Conservation (phyloP, 2,329 filamentous ascomycete genomes). For the Gyromitra esculenta region DNA sequence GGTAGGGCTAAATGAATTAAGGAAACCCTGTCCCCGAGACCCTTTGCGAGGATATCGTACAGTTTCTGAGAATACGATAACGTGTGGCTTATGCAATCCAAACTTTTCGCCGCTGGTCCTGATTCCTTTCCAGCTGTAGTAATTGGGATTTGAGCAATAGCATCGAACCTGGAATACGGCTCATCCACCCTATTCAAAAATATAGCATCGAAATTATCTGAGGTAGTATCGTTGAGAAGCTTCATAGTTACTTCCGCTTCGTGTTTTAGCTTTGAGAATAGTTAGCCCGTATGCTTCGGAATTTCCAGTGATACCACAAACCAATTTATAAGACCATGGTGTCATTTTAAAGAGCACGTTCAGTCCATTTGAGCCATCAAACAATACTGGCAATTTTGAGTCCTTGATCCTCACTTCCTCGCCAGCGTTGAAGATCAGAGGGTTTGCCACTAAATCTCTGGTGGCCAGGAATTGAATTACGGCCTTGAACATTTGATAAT, state of each 20-base stretch:
- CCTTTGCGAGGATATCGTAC: slow-evolving; percentile 73
- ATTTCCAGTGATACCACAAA: slow-evolving; percentile 39
- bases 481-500: slow-evolving; percentile 94
- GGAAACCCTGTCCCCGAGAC: slow-evolving; percentile 77
- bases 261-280: slow-evolving; percentile 67
- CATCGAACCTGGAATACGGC: slow-evolving; percentile 67
- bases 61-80: slow-evolving; percentile 63
- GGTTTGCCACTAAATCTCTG: slow-evolving; percentile 75
- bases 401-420: slow-evolving; percentile 61
- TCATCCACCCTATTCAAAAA: slow-evolving; percentile 75
- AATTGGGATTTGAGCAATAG: slow-evolving; percentile 60
- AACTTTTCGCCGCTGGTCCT: neutral
- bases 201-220: slow-evolving; percentile 82
- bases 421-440: slow-evolving; percentile 66
- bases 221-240: slow-evolving; percentile 73
- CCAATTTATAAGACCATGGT: slow-evolving; percentile 77
- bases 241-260: slow-evolving; percentile 79
- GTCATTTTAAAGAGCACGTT: slow-evolving; percentile 94
- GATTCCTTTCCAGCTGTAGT: slow-evolving; percentile 1
- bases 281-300: slow-evolving; percentile 26
- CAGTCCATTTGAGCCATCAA: slow-evolving; percentile 76
- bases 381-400: slow-evolving; percentile 74
- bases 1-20: slow-evolving; percentile 70
- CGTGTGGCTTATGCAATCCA: slow-evolving; percentile 18
- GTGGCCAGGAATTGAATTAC: slow-evolving; percentile 85